phyloP scores from a whole-genome alignment of 163 green algal species.

The Picocystis sp. region DNA sequence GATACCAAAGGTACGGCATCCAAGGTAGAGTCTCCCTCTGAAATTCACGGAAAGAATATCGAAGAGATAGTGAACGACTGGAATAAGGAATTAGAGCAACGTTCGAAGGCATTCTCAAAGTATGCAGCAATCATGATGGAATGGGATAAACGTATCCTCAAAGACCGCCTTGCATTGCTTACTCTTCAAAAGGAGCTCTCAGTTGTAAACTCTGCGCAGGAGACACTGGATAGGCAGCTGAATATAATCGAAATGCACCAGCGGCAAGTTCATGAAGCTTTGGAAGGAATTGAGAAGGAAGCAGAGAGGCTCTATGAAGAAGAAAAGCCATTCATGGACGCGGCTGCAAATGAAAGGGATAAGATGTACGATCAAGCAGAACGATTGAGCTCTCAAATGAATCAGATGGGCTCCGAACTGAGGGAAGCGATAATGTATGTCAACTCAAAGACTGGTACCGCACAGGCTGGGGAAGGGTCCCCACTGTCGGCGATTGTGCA shows the following conservation, averaged over 20 bases:
- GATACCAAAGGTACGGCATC: no score
- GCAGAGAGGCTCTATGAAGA: constrained; percentile 47
- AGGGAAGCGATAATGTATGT: no score
- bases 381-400: neutral
- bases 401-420: no score
- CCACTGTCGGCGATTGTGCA: no score
- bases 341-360: constrained; percentile 16
- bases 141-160: constrained; percentile 68
- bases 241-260: constrained; percentile 59
- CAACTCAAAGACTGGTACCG: no score
- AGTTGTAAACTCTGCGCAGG: constrained; percentile 24
- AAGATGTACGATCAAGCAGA: constrained; percentile 14
- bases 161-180: constrained; percentile 48
- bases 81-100: constrained; percentile 49
- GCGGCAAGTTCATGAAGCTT: constrained; percentile 63
- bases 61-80: constrained; percentile 64
- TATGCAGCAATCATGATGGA: constrained; percentile 24
- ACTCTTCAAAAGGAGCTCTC: constrained; percentile 52
- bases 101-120: constrained; percentile 17
- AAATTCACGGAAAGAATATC: constrained; percentile 35
- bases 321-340: constrained; percentile 11
- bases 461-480: no score
- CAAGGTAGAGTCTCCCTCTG: constrained; percentile 22
- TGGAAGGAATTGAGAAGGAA: constrained; percentile 60
- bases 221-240: constrained; percentile 60